Base-by-base conservation (phyloP, 1,284 basidiomycete species). In the Sporisorium sorghi region DNA sequence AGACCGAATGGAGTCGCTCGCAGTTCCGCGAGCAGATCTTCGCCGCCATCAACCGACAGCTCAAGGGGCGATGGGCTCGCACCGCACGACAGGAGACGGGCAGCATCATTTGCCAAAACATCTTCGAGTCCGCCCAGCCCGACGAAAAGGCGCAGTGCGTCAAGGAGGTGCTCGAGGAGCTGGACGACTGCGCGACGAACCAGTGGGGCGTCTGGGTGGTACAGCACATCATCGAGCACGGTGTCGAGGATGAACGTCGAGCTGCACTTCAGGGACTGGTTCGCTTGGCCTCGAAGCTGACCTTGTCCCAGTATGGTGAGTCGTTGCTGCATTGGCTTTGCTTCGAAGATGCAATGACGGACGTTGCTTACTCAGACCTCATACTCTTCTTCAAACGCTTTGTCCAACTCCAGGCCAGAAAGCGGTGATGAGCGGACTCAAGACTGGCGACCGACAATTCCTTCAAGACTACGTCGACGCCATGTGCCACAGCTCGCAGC, bases 171-270 rank as follows among this genome's bases (percentile, higher is more conserved):
- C 58, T 84, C 23, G 67, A 63, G 1, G 35, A 74, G 21, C 43
- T 81, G 30, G 57, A 68, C 39, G 67, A 75, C 8, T 80, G 78
- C 59, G 78, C 78, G 1, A 65, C 64, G 19, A 77, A 83, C 33
- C 83, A 83, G 56, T 83, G 80, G 78, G 83, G 83, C 24, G 82
- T 84, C 0, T 84, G 83, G 83, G 78, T 83, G 19, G 75, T 83
- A 28, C 77, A 82, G 61, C 79, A 81, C 62, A 77, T 83, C 35
- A 71, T 83, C 51, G 82, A 84, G 59, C 81, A 83, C 42, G 80
- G 80, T 2, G 55, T 43, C 14, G 61, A 65, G 3, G 46, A 72
- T 8, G 58, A 79, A 43, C 74, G 73, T 11, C 39, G 42, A 8
- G 49, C 60, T n/a, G 77, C 78, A 11, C 66, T 81, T 23, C 46